Evolutionary conservation across 495 filamentous ascomycete genomes (phyloP), one percentile per base, ranked within the genome.

Genomic region (Tricharina praecox): DNA sequence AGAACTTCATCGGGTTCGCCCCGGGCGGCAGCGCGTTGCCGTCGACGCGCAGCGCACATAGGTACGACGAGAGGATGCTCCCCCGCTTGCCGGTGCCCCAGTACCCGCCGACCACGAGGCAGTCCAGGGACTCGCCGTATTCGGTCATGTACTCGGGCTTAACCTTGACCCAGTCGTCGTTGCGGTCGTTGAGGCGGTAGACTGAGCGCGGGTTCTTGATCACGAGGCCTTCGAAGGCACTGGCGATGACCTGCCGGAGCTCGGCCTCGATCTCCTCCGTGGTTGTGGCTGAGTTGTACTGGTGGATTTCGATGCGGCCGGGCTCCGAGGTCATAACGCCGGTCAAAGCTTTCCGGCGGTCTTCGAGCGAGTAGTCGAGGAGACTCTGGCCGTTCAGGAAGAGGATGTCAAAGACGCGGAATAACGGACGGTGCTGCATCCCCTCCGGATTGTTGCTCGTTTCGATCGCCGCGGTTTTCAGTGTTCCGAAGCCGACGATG

Each of bases 61-160:
- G 64, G 57, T 92, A 97, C 46, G 79, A 86, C 1, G 84, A 81
- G 10, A 95, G 66, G 21, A 63, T 73, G 37, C 87, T 90, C 40
- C 90, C 92, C 40, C 90, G 74, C 37, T 73, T 75, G 0, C 90
- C 90, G 21, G 77, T 79, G 3, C 90, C 90, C 62, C 81, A 97
- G 66, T 95, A 96, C 23, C 88, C 92, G 33, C 90, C 90, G 35
- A 97, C 73, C 4, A 97, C 71, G 15, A 93, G 66, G 42, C 85
- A 78, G 59, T 97, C 90, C 8, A 97, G 74, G 4, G 79, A 82
- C 64, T 97, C 90, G 47, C 90, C 90, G 59, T 87, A 95, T 52
- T 93, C 90, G 20, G 77, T 78, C 90, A 97, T 95, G 64, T 97
- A 97, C 50, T 97, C 90, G 3, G 90, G 90, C 61, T 97, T 97